A percentile compares a stretch with the other conserved stretches of the same genome.
Conservation (phyloP, 2,329 filamentous ascomycete species). For the Calcarisporium arbuscula region DNA sequence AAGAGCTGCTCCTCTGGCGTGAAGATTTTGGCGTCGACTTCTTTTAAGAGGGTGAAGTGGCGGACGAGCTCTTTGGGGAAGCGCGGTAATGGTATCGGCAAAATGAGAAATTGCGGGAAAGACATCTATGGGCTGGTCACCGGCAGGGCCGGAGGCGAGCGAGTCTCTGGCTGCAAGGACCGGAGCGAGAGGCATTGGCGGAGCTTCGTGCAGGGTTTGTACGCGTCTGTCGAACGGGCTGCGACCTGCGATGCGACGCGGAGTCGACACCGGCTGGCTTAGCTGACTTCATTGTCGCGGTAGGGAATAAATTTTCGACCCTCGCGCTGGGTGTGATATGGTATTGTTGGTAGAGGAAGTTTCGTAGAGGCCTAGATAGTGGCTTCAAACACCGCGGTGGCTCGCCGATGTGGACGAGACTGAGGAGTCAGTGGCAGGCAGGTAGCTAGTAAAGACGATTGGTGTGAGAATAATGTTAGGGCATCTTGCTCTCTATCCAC, state of each 20-base stretch:
- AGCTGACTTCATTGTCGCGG: conserved; percentile 47
- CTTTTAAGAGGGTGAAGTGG: conserved; percentile 92
- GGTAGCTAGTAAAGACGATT: conserved; percentile 9
- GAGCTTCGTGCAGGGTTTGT: conserved; percentile 56
- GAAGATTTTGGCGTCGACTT: conserved; percentile 96
- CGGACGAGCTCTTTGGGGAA: conserved; percentile 92
- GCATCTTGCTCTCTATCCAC: conserved; percentile 11
- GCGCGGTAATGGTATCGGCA: conserved; percentile 82
- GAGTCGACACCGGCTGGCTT: conserved; percentile 38
- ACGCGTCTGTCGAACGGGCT: conserved; percentile 59
- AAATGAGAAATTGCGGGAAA: conserved; percentile 68
- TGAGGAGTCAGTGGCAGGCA: not conserved
- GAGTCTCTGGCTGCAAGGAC: conserved; percentile 39
- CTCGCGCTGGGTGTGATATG: conserved; percentile 11
- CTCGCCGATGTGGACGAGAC: conserved; percentile 2
- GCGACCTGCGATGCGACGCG: conserved; percentile 50
- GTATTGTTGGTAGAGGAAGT: conserved; percentile 14
- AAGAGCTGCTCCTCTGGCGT: conserved; percentile 77
- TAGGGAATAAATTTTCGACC: conserved; percentile 25
- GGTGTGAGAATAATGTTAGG: conserved; percentile 11
- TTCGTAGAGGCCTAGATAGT: too few relatives aligned
- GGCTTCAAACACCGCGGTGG: too few relatives aligned
- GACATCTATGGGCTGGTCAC: conserved; percentile 58
- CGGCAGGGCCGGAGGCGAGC: conserved; percentile 34
- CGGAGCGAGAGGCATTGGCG: conserved; percentile 37